Base-by-base conservation (phyloP, 1,284 basidiomycete species). In the Cutaneotrichosporon sp. region DNA sequence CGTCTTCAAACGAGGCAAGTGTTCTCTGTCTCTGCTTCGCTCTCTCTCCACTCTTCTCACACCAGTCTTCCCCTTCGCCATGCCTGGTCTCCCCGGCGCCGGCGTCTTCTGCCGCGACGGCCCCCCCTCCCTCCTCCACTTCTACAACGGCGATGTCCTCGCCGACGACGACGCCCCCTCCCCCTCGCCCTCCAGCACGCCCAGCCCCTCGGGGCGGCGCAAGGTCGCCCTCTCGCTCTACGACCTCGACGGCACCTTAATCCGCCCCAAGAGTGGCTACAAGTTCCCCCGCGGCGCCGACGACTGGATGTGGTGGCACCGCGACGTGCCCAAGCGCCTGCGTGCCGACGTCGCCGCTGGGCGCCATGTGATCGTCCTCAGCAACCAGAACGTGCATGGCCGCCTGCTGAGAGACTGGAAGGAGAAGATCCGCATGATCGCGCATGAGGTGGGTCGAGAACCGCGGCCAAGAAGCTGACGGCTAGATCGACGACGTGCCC, bases 161-260 rank as follows among this genome's bases (percentile, higher is more conserved):
- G 51, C 51, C 33, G 34, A 22, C 24, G 47, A 29, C 25, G 47
- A 27, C 14, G 25, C 27, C 25, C 24, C 10, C 13, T 11, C 47
- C 7, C 14, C 18, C 18, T 4, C 24, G 2, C 13, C 24, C 18
- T 8, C 24, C 13, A 18, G 16, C n/a, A n/a, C n/a, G n/a, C n/a
- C n/a, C n/a, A n/a, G n/a, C n/a, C n/a, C n/a, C n/a, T n/a, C n/a
- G n/a, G n/a, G 34, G 24, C 51, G 22, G 22, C 33, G 34, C 34
- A 53, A 38, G 22, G 57, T 76, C 31, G 88, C 87, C 64, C 84
- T 94, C 24, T 89, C 91, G 6, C 84, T 88, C 8, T 92, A 93
- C 70, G 92, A 95, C 73, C 80, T 97, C 7, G 93, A 97, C 73
- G 92, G 91, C 0, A 95, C 92, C 0, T 71, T 95, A 56, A 92